A percentile compares a stretch with the other conserved stretches of the same genome.
Evolutionary conservation across 164 flowering plant species (phyloP).

Genomic region (Paratinospora sagittata): DNA sequence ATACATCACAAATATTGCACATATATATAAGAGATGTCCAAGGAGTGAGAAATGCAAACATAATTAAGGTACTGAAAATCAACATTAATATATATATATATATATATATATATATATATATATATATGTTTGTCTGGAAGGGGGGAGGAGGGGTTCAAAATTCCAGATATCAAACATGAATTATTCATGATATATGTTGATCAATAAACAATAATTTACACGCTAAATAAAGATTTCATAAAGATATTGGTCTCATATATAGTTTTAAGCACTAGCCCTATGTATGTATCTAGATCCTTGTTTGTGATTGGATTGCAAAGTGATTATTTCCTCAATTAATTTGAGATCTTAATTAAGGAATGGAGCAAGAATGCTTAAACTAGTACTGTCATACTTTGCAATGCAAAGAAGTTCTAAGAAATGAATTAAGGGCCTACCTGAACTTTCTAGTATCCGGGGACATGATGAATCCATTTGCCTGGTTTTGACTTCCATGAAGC

Average conservation of each 20-base stretch:
- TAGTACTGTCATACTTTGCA: not conserved
- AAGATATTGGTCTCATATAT: too few species aligned
- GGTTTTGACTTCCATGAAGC: constrained; percentile 43
- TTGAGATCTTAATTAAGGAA: not conserved
- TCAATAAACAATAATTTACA: too few species aligned
- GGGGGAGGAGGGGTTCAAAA: not conserved
- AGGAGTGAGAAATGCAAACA: too few species aligned
- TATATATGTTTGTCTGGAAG: too few species aligned
- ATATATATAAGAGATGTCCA: too few species aligned
- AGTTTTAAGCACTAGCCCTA: too few species aligned
- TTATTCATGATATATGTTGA: not conserved
- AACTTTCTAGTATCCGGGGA: constrained; percentile 21
- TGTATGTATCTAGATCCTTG: too few species aligned
- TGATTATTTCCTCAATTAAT: not conserved
- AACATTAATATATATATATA: too few species aligned
- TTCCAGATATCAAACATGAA: not conserved
- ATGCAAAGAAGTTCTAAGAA: not conserved
- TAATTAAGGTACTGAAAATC: too few species aligned
- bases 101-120: too few species aligned
- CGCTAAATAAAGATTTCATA: too few species aligned
- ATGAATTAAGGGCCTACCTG: constrained; percentile 13
- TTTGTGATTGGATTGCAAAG: too few species aligned
- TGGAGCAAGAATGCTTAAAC: not conserved
- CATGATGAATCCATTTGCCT: constrained; percentile 1
- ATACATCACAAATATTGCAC: not conserved